Percentiles rank a stretch among this genome's conserved stretches.
These are phyloP conservation scores for Endotrypanum monterogeii DNA, from an alignment of 208 protist species.

Conservation along the genomic window DNA sequence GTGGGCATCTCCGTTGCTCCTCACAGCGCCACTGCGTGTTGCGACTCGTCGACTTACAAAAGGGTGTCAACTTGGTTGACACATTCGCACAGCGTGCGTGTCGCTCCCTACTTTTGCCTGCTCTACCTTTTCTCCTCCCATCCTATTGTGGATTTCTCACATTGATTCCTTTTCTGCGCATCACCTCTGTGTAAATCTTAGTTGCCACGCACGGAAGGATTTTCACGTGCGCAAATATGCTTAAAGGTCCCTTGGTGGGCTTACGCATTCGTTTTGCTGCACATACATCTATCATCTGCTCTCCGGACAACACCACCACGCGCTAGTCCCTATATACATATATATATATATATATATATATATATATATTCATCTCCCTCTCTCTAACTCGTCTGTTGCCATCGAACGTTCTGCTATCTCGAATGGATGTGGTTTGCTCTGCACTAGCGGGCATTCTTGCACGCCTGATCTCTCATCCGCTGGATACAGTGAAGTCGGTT, in stretches of 20 bases:
- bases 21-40: not conserved
- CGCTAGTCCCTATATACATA: too few species aligned
- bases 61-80: too few species aligned
- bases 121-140: not conserved
- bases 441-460: slow-evolving; percentile 61
- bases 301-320: not conserved
- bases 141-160: not conserved
- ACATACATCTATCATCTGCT: not conserved
- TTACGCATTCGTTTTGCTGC: not conserved
- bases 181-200: not conserved
- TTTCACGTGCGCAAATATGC: not conserved
- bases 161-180: not conserved
- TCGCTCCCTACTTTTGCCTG: slow-evolving; percentile 3
- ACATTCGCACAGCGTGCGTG: not conserved
- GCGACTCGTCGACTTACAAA: not conserved
- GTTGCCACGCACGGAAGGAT: not conserved
- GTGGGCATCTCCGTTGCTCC: too few species aligned
- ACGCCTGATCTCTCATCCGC: slow-evolving; percentile 70
- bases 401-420: not conserved
- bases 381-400: not conserved
- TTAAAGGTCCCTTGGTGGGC: not conserved
- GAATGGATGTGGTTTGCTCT: slow-evolving; percentile 60
- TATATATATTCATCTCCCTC: not conserved
- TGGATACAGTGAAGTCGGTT: slow-evolving; percentile 88
- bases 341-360: too few species aligned